Conservation (phyloP, 2,329 filamentous ascomycete genomes). For the Clarireedia paspali region DNA sequence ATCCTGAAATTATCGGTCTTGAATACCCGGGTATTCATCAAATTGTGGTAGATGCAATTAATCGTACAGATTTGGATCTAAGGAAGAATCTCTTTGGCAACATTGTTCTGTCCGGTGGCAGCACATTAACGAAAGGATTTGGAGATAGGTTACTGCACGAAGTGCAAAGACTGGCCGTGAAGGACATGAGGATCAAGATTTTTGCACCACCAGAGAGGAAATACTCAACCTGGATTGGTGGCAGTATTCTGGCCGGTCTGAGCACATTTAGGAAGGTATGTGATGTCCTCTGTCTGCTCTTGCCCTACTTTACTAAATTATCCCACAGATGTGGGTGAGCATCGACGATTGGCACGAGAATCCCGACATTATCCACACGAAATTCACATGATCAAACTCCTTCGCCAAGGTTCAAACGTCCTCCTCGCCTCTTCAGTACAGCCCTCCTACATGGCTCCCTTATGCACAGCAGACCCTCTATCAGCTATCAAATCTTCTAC, state of each 20-base stretch:
- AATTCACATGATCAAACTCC: constrained; percentile 60
- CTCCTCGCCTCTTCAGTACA: not conserved
- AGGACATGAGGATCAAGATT: constrained; percentile 99
- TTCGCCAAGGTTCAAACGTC: not conserved
- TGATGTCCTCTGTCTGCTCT: constrained; percentile 7
- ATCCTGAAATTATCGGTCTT: constrained; percentile 91
- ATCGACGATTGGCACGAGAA: constrained; percentile 99
- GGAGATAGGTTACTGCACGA: constrained; percentile 87
- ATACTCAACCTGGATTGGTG: constrained; percentile 98
- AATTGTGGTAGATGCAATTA: constrained; percentile 94
- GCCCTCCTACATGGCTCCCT: no score
- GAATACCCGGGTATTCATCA: constrained; percentile 97
- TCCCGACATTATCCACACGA: constrained; percentile 96
- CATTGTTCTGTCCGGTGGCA: constrained; percentile 93
- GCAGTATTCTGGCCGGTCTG: constrained; percentile 90
- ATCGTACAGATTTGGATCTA: constrained; percentile 88
- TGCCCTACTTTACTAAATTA: constrained; percentile 13
- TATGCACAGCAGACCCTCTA: no score
- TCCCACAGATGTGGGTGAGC: constrained; percentile 91
- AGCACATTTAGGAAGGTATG: constrained; percentile 97
- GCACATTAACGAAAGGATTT: constrained; percentile 94
- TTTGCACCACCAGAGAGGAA: constrained; percentile 96
- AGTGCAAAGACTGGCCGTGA: constrained; percentile 87
- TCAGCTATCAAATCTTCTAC: no score
- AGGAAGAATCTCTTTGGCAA: constrained; percentile 92